Conservation (phyloP, 768 basidiomycete species). For the Rickenella mellea region DNA sequence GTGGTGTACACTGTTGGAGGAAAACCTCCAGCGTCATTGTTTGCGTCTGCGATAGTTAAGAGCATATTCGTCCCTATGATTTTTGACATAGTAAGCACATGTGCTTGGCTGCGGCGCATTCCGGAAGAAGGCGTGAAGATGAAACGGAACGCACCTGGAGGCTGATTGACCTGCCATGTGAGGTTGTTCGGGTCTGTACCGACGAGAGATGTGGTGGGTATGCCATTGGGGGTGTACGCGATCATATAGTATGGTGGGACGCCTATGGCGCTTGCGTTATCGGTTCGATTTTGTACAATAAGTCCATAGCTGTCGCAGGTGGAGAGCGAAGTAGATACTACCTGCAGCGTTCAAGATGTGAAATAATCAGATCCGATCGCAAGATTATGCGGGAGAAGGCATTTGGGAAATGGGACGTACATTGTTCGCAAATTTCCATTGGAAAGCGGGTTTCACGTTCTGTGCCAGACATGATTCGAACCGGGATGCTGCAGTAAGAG, state of each 20-base stretch:
- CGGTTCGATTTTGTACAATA: slow-evolving; percentile 14
- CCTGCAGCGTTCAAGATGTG: slow-evolving; percentile 11
- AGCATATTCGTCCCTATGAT: slow-evolving; percentile 32
- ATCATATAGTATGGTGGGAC: slow-evolving; percentile 32
- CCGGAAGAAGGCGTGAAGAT: not conserved
- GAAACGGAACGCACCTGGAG: slow-evolving; percentile 23
- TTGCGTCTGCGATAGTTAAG: slow-evolving; percentile 34
- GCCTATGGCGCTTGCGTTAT: slow-evolving; percentile 13
- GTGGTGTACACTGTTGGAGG: slow-evolving; percentile 25
- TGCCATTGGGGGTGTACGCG: slow-evolving; percentile 27
- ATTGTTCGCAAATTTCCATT: not conserved
- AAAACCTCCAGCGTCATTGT: slow-evolving; percentile 32
- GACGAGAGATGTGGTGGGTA: slow-evolving; percentile 23
- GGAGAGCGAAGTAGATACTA: slow-evolving; percentile 10
- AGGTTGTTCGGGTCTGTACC: slow-evolving; percentile 24
- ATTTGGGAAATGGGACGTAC: not conserved
- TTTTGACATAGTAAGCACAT: not conserved
- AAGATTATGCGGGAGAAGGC: slow-evolving; percentile 17
- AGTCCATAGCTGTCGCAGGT: slow-evolving; percentile 16
- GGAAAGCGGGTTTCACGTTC: not conserved
- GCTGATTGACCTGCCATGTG: slow-evolving; percentile 29
- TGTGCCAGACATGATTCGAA: not conserved
- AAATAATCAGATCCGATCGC: slow-evolving; percentile 17
- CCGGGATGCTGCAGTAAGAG: too few species aligned
- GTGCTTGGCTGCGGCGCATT: too few species aligned